Conservation (phyloP, 345 rosid genomes). For the Erodium maritimum region DNA sequence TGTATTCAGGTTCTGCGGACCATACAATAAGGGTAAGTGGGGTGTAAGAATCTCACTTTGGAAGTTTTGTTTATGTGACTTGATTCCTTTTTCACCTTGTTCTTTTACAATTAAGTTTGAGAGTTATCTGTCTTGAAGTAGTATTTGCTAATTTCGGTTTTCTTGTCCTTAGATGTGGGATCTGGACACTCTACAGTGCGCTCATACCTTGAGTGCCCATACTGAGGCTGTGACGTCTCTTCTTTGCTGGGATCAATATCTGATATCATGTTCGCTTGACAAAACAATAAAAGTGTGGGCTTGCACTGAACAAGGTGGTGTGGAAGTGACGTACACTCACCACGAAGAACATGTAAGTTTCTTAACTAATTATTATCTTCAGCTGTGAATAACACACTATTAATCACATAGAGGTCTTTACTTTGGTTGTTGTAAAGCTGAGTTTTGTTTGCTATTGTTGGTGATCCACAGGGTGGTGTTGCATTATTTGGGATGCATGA, state of each 20-base stretch:
- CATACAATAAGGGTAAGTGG: constrained; percentile 32
- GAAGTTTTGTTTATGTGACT: too few species aligned
- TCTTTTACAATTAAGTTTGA: too few species aligned
- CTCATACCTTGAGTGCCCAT: constrained; percentile 33
- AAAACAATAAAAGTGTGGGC: constrained; percentile 42
- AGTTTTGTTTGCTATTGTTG: too few species aligned
- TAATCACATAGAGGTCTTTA: too few species aligned
- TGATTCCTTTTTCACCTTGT: too few species aligned
- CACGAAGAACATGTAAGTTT: constrained; percentile 27
- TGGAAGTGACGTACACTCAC: constrained; percentile 21
- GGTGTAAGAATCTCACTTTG: too few species aligned
- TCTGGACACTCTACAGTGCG: constrained; percentile 24
- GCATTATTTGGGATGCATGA: constrained; percentile 29
- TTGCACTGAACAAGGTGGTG: constrained; percentile 15
- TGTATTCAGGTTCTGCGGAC: constrained; percentile 44
- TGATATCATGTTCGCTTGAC: constrained; percentile 54
- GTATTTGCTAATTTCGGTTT: too few species aligned
- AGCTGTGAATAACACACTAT: too few species aligned
- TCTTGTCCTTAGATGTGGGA: constrained; percentile 39
- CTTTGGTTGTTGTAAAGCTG: too few species aligned
- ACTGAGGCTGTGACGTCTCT: constrained; percentile 40
- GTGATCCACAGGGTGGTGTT: constrained; percentile 32
- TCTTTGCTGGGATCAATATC: constrained; percentile 41
- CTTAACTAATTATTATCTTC: too few species aligned
- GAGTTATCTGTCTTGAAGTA: too few species aligned